phyloP scores from a whole-genome alignment of 2,329 filamentous ascomycete genomes.

The Penicillium sp. region DNA sequence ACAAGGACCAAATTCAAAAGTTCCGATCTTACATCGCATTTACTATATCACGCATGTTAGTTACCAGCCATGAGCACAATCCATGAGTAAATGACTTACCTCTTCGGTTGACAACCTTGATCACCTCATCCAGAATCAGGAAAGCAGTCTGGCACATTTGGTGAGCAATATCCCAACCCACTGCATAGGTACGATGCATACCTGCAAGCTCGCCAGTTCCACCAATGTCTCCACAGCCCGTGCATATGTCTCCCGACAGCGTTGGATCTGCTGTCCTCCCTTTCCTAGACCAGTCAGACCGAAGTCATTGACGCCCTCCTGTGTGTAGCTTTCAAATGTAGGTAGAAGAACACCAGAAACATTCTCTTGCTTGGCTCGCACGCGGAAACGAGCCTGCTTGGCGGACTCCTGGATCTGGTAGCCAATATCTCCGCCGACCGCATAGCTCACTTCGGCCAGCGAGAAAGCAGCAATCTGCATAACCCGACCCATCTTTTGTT shows the following conservation, averaged over 20 bases:
- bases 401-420: constrained; percentile 98
- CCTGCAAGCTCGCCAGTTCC: constrained; percentile 87
- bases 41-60: constrained; percentile 53
- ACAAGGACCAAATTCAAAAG: background rate
- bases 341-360: constrained; percentile 94
- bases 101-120: constrained; percentile 97
- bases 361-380: constrained; percentile 96
- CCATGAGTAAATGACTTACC: constrained; percentile 51
- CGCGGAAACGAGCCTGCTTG: constrained; percentile 85
- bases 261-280: constrained; percentile 94
- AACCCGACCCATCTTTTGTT: constrained; percentile 97
- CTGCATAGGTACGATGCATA: constrained; percentile 28
- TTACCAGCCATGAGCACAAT: background rate
- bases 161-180: constrained; percentile 3
- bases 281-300: constrained; percentile 93
- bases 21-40: constrained; percentile 74
- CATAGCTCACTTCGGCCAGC: constrained; percentile 94
- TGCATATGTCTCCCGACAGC: constrained; percentile 92
- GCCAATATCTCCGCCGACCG: constrained; percentile 89
- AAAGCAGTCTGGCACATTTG: constrained; percentile 70
- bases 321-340: constrained; percentile 85
- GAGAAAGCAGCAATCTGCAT: constrained; percentile 99
- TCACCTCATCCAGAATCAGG: constrained; percentile 96
- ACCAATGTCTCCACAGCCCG: constrained; percentile 93
- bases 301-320: constrained; percentile 92